Conservation (phyloP, 164 flowering plant species). For the Magnolia changhungtana region DNA sequence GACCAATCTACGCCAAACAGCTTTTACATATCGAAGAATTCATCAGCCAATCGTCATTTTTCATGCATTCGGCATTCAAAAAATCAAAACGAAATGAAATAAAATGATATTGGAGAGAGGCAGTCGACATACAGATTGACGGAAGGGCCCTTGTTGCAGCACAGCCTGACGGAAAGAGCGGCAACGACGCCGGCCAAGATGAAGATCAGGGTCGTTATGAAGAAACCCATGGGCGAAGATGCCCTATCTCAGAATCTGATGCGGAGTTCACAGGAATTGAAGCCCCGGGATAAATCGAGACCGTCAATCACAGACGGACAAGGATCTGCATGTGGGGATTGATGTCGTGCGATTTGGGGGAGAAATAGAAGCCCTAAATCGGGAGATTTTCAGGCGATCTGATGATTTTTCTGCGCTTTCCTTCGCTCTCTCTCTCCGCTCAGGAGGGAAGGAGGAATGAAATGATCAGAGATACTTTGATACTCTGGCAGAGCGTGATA, state of each 20-base stretch:
- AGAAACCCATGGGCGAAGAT: conserved; percentile 49
- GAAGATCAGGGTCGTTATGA: conserved; percentile 63
- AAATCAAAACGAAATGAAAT: neutral
- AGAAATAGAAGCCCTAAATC: neutral
- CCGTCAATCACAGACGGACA: neutral
- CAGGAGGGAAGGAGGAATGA: too few species aligned
- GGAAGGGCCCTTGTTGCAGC: conserved; percentile 75
- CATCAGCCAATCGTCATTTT: neutral
- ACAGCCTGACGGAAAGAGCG: conserved; percentile 46
- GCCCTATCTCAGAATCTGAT: neutral
- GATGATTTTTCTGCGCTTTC: too few species aligned
- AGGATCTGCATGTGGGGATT: neutral
- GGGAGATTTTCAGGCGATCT: neutral
- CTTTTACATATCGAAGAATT: neutral
- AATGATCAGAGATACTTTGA: too few species aligned
- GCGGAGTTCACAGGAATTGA: neutral
- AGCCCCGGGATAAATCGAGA: neutral
- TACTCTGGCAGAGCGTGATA: too few species aligned
- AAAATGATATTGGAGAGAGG: neutral
- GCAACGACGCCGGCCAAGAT: conserved; percentile 48
- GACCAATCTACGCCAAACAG: too few species aligned
- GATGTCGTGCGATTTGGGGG: neutral
- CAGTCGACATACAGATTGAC: conserved; percentile 49
- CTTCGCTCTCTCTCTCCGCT: too few species aligned
- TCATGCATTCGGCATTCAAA: conserved; percentile 25